These are phyloP conservation scores for Sinapis alba DNA, from an alignment of 441 rosid genomes.

Conservation along the genomic window DNA sequence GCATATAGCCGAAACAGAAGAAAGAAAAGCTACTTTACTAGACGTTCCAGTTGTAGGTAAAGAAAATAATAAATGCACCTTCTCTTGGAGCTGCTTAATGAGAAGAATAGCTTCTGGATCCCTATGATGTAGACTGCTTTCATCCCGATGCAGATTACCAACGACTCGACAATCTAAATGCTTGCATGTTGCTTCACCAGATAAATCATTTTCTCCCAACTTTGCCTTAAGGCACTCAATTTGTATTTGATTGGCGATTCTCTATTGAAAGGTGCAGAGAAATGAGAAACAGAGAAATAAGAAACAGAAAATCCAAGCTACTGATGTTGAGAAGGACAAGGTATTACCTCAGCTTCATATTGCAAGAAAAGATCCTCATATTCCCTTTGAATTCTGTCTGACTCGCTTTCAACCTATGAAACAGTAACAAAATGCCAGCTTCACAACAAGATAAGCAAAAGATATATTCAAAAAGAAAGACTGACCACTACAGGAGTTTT, in stretches of 20 bases:
- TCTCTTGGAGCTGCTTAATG: conserved; percentile 88
- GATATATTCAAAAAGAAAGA: conserved; percentile 34
- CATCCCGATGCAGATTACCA: conserved; percentile 37
- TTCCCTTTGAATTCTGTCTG: conserved; percentile 52
- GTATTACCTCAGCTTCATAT: conserved; percentile 69
- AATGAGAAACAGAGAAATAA: conserved; percentile 23
- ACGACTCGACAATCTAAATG: conserved; percentile 29
- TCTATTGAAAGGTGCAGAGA: conserved; percentile 45
- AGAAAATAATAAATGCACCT: conserved; percentile 52
- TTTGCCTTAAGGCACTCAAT: conserved; percentile 67
- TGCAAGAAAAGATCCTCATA: conserved; percentile 72
- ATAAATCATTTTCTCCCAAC: conserved; percentile 47
- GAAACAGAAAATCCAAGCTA: conserved; percentile 13
- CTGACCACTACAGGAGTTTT: conserved; percentile 63
- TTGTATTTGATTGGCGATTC: conserved; percentile 60
- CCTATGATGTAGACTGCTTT: conserved; percentile 45
- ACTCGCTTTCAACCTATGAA: conserved; percentile 58
- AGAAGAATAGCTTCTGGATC: conserved; percentile 74
- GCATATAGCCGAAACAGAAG: conserved; percentile 21
- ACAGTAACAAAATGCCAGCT: conserved; percentile 40
- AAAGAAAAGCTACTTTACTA: conserved; percentile 7
- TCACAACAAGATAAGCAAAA: conserved; percentile 28
- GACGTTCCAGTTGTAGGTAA: conserved; percentile 9
- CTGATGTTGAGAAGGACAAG: conserved; percentile 32
- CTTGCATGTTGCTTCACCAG: conserved; percentile 36